Percentiles rank a stretch among this genome's conserved stretches.
phyloP scores from a whole-genome alignment of 2,329 filamentous ascomycete species.

The Fusarium citri region DNA sequence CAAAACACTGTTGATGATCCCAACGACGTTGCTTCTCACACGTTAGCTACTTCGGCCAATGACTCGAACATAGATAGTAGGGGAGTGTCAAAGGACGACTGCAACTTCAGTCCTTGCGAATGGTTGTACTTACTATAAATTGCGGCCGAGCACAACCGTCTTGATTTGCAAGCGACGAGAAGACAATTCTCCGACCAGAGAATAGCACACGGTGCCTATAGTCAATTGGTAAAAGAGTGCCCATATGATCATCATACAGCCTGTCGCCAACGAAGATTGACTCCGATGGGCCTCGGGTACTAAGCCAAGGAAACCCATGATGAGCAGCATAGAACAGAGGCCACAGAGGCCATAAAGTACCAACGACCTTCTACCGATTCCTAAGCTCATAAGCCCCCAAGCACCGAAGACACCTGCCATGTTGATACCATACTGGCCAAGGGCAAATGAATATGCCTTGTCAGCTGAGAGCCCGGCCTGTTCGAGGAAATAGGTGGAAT shows the following conservation, averaged over 20 bases:
- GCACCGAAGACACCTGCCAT: slow-evolving; percentile 85
- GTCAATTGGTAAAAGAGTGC: slow-evolving; percentile 86
- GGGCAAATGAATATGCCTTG: slow-evolving; percentile 68
- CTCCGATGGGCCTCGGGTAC: slow-evolving; percentile 70
- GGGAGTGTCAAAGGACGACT: not conserved
- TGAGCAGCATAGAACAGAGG: slow-evolving; percentile 80
- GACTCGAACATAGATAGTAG: not conserved
- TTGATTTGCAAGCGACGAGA: slow-evolving; percentile 89
- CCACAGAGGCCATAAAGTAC: slow-evolving; percentile 81
- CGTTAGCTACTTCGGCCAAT: slow-evolving; percentile 26
- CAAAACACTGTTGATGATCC: slow-evolving; percentile 82
- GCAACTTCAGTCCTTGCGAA: not conserved
- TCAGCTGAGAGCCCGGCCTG: slow-evolving; percentile 66
- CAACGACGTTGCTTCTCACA: slow-evolving; percentile 74
- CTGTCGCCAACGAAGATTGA: slow-evolving; percentile 78
- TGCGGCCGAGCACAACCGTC: slow-evolving; percentile 87
- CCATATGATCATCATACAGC: slow-evolving; percentile 87
- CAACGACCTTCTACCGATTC: slow-evolving; percentile 79
- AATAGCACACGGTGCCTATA: slow-evolving; percentile 91
- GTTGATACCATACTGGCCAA: slow-evolving; percentile 76
- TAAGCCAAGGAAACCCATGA: slow-evolving; percentile 86
- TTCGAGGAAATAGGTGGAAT: slow-evolving; percentile 72
- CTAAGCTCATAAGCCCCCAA: slow-evolving; percentile 81
- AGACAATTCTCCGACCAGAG: slow-evolving; percentile 85
- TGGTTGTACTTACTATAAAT: slow-evolving; percentile 70